These are phyloP conservation scores for Physaria fendleri DNA, from an alignment of 345 rosid genomes.

Conservation along the genomic window DNA sequence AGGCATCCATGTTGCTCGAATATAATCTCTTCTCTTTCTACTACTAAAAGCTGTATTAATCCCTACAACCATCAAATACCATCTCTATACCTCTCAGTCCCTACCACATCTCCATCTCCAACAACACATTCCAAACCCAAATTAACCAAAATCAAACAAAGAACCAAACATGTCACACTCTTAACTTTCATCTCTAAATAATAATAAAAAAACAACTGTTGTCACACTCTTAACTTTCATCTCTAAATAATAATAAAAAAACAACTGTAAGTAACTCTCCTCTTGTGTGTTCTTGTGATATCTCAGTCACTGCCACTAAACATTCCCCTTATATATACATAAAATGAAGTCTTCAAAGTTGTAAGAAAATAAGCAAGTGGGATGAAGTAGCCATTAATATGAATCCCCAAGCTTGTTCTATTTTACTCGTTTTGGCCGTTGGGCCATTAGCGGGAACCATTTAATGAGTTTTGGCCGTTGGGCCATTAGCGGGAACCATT, in stretches of 20 bases:
- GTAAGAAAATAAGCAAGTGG: slow-evolving; percentile 20
- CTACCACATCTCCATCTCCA: no score
- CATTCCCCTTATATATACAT: slow-evolving; percentile 29
- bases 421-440: slow-evolving; percentile 33
- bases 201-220: no score
- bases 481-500: slow-evolving; percentile 30
- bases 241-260: neutral
- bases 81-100: no score
- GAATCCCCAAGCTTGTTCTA: slow-evolving; percentile 29
- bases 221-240: slow-evolving; percentile 26
- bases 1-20: no score
- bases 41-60: no score
- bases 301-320: slow-evolving; percentile 8
- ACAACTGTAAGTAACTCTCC: neutral
- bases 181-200: slow-evolving; percentile 9
- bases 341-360: neutral
- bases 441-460: no score
- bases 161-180: slow-evolving; percentile 30
- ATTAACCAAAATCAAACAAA: slow-evolving; percentile 28
- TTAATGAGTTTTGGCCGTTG: slow-evolving; percentile 34
- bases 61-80: no score
- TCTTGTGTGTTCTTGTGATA: slow-evolving; percentile 1
- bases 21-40: no score
- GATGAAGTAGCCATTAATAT: slow-evolving; percentile 31
- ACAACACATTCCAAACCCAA: slow-evolving; percentile 18